A percentile compares a stretch with the other conserved stretches of the same genome.
Evolutionary conservation across 192 early-diverging fungal species (phyloP).

Genomic region (Coemansia sp.): DNA sequence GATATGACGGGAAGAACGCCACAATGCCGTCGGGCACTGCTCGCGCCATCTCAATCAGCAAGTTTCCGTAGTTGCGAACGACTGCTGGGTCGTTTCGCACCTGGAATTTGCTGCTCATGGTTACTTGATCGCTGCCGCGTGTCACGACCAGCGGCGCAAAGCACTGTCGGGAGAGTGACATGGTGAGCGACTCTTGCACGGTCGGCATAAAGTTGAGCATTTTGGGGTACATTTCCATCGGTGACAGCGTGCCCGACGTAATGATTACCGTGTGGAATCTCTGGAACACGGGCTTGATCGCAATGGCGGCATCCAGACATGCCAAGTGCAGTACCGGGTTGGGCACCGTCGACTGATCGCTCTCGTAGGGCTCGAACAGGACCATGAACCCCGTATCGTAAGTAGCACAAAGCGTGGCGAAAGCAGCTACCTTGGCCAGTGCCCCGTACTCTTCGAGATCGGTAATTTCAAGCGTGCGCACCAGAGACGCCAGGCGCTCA

Average conservation of each 20-base stretch:
- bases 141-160: conserved; percentile 97
- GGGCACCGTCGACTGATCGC: conserved; percentile 83
- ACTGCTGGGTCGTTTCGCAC: conserved; percentile 98
- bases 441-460: conserved; percentile 85
- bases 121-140: conserved; percentile 96
- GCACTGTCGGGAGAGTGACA: conserved; percentile 91
- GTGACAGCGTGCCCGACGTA: conserved; percentile 98
- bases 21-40: conserved; percentile 96
- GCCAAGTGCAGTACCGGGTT: conserved; percentile 92
- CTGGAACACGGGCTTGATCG: conserved; percentile 94
- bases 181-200: conserved; percentile 90
- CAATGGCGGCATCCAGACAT: conserved; percentile 94
- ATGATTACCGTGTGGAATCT: conserved; percentile 94
- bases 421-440: conserved; percentile 78
- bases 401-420: conserved; percentile 93
- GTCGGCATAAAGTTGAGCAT: conserved; percentile 85
- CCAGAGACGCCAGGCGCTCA: conserved; percentile 82
- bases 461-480: conserved; percentile 88
- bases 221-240: conserved; percentile 96
- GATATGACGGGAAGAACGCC: conserved; percentile 96
- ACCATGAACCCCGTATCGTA: conserved; percentile 96
- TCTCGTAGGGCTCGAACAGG: conserved; percentile 96
- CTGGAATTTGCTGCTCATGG: conserved; percentile 95
- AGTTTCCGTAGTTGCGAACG: conserved; percentile 96
- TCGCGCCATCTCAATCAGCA: conserved; percentile 90